Conservation (phyloP, 2,329 filamentous ascomycete species). For the Ophiostoma populinum region DNA sequence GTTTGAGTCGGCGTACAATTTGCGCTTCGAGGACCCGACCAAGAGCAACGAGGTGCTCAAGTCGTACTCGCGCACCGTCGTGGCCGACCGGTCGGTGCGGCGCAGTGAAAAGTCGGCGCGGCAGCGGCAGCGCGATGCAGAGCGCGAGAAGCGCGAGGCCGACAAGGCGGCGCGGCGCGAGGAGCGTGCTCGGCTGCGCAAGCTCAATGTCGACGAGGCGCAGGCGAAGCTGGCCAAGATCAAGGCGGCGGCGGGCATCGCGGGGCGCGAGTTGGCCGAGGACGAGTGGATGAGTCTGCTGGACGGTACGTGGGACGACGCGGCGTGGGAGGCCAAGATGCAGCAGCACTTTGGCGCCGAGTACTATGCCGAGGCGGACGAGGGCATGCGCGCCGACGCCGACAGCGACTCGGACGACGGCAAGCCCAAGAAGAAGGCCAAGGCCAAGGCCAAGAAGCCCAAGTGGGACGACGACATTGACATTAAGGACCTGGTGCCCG, state of each 20-base stretch:
- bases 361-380: constrained; percentile 63
- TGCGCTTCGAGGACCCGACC: constrained; percentile 83
- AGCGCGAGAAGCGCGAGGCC: constrained; percentile 59
- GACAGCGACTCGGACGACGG: constrained; percentile 31
- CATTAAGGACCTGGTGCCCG: constrained; percentile 78
- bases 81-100: constrained; percentile 66
- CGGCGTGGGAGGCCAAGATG: constrained; percentile 86
- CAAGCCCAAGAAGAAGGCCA: constrained; percentile 26
- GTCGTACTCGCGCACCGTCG: constrained; percentile 77
- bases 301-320: constrained; percentile 76
- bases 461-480: constrained; percentile 96
- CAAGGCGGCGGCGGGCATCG: constrained; percentile 71
- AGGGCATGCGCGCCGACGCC: constrained; percentile 39
- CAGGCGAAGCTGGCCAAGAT: constrained; percentile 77
- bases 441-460: constrained; percentile 61
- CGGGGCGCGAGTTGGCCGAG: constrained; percentile 46
- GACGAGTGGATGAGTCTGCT: constrained; percentile 75
- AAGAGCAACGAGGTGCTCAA: constrained; percentile 77
- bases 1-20: constrained; percentile 86
- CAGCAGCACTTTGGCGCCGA: constrained; percentile 69
- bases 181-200: constrained; percentile 69
- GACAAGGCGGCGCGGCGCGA: constrained; percentile 60
- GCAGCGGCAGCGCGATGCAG: constrained; percentile 61
- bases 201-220: constrained; percentile 79
- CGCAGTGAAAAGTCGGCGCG: constrained; percentile 65